phyloP scores from a whole-genome alignment of 1,139 yeast species.

The Pneumocystis carinii region DNA sequence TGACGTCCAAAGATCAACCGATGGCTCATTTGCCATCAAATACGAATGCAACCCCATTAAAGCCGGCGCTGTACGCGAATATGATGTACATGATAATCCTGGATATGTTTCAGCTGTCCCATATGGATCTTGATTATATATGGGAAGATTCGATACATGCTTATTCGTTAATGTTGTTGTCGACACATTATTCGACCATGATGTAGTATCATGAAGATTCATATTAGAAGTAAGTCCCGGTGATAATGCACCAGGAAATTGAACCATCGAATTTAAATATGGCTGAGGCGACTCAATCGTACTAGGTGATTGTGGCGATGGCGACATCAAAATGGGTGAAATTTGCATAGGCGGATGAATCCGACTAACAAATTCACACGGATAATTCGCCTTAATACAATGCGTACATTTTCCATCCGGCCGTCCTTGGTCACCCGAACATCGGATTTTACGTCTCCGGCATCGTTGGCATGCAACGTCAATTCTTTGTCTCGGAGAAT shows the following conservation, averaged over 20 bases:
- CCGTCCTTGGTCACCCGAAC: conserved; percentile 5
- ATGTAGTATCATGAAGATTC: background rate
- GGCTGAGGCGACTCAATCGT: background rate
- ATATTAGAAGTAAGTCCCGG: background rate
- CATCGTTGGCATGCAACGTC: conserved; percentile 12
- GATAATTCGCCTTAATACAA: background rate
- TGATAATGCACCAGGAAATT: background rate
- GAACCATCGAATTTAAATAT: background rate
- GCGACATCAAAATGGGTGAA: background rate
- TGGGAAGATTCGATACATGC: background rate
- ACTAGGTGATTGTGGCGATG: background rate
- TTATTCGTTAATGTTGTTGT: background rate
- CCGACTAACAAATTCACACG: background rate
- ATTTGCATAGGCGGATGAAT: background rate
- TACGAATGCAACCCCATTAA: background rate
- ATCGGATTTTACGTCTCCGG: conserved; percentile 8
- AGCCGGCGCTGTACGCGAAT: background rate
- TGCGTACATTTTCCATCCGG: background rate
- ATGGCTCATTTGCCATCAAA: background rate
- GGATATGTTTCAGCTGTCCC: background rate
- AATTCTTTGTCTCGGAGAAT: conserved; percentile 21
- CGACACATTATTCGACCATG: background rate
- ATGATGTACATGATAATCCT: background rate
- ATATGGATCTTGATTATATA: background rate
- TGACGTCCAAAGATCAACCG: background rate